These are phyloP conservation scores for Globisporangium echinulatum DNA, from an alignment of 352 stramenopile genomes.

Conservation along the genomic window DNA sequence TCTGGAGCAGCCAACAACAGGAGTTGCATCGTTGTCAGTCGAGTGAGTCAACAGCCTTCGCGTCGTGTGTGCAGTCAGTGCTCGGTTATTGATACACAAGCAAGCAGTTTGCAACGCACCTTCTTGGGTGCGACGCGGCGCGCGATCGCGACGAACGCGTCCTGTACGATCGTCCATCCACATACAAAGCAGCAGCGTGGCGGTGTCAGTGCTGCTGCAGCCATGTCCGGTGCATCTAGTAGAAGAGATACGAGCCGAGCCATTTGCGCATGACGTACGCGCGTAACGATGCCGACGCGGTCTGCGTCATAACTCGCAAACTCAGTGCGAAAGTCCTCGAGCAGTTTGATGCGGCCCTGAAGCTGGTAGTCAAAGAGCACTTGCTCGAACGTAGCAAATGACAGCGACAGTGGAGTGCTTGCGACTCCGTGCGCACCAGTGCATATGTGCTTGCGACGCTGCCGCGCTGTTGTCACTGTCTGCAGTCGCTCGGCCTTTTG, in stretches of 20 bases:
- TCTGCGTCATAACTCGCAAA: constrained; percentile 51
- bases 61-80: too few relatives aligned
- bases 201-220: not conserved
- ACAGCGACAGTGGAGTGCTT: constrained; percentile 14
- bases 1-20: constrained; percentile 10
- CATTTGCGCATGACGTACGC: constrained; percentile 11
- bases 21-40: not conserved
- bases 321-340: constrained; percentile 39
- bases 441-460: constrained; percentile 10
- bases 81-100: too few relatives aligned
- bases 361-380: constrained; percentile 70
- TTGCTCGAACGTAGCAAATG: constrained; percentile 59
- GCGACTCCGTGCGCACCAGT: not conserved
- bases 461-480: constrained; percentile 4
- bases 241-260: too few relatives aligned
- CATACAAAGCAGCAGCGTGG: constrained; percentile 5
- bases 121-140: constrained; percentile 31
- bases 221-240: not conserved
- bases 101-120: constrained; percentile 12
- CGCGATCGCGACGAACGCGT: constrained; percentile 29
- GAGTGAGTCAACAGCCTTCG: too few relatives aligned
- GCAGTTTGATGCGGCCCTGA: constrained; percentile 50
- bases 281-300: constrained; percentile 48
- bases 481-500: constrained; percentile 32
- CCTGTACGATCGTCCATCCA: constrained; percentile 6